A percentile compares a stretch with the other conserved stretches of the same genome.
phyloP scores from a whole-genome alignment of 306 rosid genomes.

The Vigna unguiculata region DNA sequence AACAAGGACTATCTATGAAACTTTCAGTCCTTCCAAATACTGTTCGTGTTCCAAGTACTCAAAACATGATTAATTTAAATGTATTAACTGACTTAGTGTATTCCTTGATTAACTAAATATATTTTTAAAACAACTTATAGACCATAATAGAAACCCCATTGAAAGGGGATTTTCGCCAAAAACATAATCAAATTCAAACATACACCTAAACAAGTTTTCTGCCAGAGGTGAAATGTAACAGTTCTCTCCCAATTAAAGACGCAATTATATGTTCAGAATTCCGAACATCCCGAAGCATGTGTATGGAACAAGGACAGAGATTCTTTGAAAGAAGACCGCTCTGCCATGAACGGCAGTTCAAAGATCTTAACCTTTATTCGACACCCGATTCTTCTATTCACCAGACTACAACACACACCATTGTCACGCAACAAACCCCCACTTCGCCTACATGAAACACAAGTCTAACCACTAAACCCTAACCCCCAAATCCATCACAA shows the following conservation, averaged over 20 bases:
- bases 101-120: background rate
- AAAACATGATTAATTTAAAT: background rate
- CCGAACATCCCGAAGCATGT: background rate
- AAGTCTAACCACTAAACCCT: slow-evolving; percentile 35
- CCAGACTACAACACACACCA: too few relatives aligned
- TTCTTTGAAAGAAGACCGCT: too few relatives aligned
- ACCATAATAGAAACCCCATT: background rate
- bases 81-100: background rate
- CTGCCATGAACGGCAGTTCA: too few relatives aligned
- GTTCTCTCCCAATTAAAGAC: background rate
- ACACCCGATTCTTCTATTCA: too few relatives aligned
- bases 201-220: background rate
- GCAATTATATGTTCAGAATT: background rate
- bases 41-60: background rate
- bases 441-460: background rate
- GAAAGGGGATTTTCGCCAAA: background rate
- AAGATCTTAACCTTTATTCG: too few relatives aligned
- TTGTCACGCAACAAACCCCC: background rate
- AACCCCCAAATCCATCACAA: slow-evolving; percentile 16
- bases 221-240: background rate
- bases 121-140: background rate
- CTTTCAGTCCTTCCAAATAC: background rate
- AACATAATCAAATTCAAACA: background rate
- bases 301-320: too few relatives aligned
- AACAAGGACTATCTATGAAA: background rate